Evolutionary conservation across 805 yeast species (phyloP).

Genomic region (Ogataea philodendri): DNA sequence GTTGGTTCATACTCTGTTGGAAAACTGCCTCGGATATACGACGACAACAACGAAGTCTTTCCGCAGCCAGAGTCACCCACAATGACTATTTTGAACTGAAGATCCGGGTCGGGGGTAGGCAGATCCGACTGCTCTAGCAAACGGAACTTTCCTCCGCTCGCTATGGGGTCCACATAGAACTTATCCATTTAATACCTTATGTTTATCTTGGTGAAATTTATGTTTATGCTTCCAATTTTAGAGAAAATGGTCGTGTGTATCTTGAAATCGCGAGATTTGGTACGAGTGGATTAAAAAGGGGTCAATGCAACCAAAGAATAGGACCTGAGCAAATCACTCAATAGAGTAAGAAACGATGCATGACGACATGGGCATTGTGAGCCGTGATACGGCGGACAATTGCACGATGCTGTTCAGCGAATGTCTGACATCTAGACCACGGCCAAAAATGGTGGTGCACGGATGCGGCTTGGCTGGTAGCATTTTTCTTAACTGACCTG

Average conservation of each 20-base stretch:
- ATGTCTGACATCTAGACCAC: too few species aligned
- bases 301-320: background rate
- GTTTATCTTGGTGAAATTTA: conserved; percentile 3
- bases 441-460: too few species aligned
- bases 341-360: too few species aligned
- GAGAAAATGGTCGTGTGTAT: conserved; percentile 9
- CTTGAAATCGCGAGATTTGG: conserved; percentile 1
- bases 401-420: too few species aligned
- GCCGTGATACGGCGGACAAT: too few species aligned
- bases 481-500: too few species aligned
- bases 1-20: conserved; percentile 98
- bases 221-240: conserved; percentile 19
- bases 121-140: conserved; percentile 23
- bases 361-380: too few species aligned
- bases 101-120: conserved; percentile 34
- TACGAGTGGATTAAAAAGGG: background rate
- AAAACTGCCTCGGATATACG: conserved; percentile 92
- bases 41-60: conserved; percentile 89
- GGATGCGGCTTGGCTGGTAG: too few species aligned
- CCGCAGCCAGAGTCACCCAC: conserved; percentile 99
- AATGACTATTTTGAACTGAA: conserved; percentile 57
- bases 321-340: background rate
- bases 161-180: conserved; percentile 21
- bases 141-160: conserved; percentile 25
- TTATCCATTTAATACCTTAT: conserved; percentile 1